Evolutionary conservation across 1,139 yeast genomes (phyloP).

Genomic region (Taphrina wiesneri): DNA sequence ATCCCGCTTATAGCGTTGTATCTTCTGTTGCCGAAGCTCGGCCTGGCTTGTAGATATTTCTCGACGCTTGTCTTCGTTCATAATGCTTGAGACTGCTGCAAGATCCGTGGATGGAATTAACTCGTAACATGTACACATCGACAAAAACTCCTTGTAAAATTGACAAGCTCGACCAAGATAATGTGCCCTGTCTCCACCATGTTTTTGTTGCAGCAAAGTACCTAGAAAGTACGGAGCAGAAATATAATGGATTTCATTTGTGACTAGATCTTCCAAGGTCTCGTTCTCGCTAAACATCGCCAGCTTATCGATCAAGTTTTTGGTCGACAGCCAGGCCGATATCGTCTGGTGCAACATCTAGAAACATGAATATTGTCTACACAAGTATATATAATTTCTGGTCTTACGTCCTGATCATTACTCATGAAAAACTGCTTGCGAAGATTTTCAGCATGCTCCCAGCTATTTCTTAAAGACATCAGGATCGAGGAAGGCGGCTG

Average conservation of each 20-base stretch:
- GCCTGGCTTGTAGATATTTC: conserved; percentile 51
- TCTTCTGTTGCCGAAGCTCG: conserved; percentile 66
- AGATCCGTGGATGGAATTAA: conserved; percentile 33
- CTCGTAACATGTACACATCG: conserved; percentile 39
- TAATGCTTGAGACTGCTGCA: conserved; percentile 28
- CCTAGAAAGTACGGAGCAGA: conserved; percentile 56
- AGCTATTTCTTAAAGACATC: neutral
- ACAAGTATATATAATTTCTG: neutral
- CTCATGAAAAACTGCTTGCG: neutral
- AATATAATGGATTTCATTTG: conserved; percentile 57
- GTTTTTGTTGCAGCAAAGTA: conserved; percentile 42
- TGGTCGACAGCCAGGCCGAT: conserved; percentile 38
- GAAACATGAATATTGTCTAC: neutral
- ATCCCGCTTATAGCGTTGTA: conserved; percentile 64
- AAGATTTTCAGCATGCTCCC: neutral
- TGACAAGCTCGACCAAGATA: conserved; percentile 39
- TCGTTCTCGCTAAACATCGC: conserved; percentile 64
- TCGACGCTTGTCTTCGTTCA: conserved; percentile 13
- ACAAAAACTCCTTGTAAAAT: conserved; percentile 42
- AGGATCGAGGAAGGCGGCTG: too few species aligned
- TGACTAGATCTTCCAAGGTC: conserved; percentile 56
- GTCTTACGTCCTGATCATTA: neutral
- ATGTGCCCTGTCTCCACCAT: conserved; percentile 37
- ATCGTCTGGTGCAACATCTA: conserved; percentile 21
- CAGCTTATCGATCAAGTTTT: conserved; percentile 43